These are phyloP conservation scores for Colletotrichum destructivum DNA, from an alignment of 2,329 filamentous ascomycete genomes.

Conservation along the genomic window DNA sequence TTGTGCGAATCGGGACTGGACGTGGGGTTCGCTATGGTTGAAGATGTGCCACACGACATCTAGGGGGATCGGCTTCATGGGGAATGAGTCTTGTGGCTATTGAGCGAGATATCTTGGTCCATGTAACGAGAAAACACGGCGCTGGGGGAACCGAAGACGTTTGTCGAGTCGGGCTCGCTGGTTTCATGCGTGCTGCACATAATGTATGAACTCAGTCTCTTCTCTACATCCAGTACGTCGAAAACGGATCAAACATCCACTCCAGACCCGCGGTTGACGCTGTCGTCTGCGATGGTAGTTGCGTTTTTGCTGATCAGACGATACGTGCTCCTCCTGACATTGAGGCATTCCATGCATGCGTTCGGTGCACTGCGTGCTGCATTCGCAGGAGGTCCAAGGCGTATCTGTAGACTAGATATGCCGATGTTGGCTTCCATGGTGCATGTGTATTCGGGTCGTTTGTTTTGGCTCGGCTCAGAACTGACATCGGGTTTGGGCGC, in stretches of 20 bases:
- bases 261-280: not conserved
- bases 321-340: not conserved
- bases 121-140: not conserved
- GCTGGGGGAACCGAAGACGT: too few species aligned
- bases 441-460: too few species aligned
- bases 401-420: too few species aligned
- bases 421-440: too few species aligned
- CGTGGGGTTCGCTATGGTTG: slow-evolving; percentile 2
- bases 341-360: not conserved
- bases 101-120: not conserved
- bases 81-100: not conserved
- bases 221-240: not conserved
- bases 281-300: not conserved
- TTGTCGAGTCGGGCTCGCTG: not conserved
- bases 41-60: slow-evolving; percentile 7
- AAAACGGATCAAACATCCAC: not conserved
- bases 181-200: slow-evolving; percentile 2
- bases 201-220: not conserved
- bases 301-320: not conserved
- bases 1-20: not conserved
- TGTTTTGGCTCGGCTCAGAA: too few species aligned
- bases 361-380: not conserved
- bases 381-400: too few species aligned
- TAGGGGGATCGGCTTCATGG: slow-evolving; percentile 7
- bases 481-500: too few species aligned